phyloP scores from a whole-genome alignment of 805 yeast species.

The Lipomyces mesembrius region DNA sequence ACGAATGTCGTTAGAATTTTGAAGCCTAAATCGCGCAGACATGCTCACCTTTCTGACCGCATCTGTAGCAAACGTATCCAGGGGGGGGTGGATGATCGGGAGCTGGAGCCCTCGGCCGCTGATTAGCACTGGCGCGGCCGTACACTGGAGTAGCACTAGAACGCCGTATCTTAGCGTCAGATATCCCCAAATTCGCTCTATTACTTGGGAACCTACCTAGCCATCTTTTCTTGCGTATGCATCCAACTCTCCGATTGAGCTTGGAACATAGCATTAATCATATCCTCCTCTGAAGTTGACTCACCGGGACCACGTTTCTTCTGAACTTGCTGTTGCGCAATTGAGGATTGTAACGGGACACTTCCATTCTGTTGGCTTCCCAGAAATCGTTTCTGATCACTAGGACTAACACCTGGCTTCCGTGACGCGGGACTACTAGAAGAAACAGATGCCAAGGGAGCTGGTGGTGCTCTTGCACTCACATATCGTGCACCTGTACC shows the following conservation, averaged over 20 bases:
- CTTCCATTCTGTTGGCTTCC: background rate
- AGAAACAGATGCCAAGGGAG: slow-evolving; percentile 38
- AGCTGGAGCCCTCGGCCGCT: slow-evolving; percentile 38
- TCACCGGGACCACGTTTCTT: slow-evolving; percentile 10
- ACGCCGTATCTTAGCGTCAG: background rate
- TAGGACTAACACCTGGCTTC: slow-evolving; percentile 3
- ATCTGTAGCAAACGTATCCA: slow-evolving; percentile 92
- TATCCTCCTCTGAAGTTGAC: slow-evolving; percentile 70
- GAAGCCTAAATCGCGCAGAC: background rate
- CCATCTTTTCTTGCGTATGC: slow-evolving; percentile 88
- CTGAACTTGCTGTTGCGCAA: background rate
- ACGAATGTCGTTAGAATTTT: background rate
- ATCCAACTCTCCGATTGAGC: slow-evolving; percentile 95
- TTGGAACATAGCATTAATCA: slow-evolving; percentile 87
- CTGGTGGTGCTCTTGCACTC: slow-evolving; percentile 45
- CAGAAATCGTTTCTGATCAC: background rate
- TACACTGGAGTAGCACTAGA: slow-evolving; percentile 77
- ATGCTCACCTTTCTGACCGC: slow-evolving; percentile 74
- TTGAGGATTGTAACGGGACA: background rate
- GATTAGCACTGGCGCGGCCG: slow-evolving; percentile 40
- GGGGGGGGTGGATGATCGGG: slow-evolving; percentile 87
- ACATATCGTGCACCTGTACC: slow-evolving; percentile 65
- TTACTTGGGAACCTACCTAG: slow-evolving; percentile 44
- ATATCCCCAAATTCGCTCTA: background rate
- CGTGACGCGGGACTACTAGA: slow-evolving; percentile 1